Percentiles rank a stretch among this genome's conserved stretches.
Conservation (phyloP, 148 eudicot species). For the Tetragonia tetragonoides region DNA sequence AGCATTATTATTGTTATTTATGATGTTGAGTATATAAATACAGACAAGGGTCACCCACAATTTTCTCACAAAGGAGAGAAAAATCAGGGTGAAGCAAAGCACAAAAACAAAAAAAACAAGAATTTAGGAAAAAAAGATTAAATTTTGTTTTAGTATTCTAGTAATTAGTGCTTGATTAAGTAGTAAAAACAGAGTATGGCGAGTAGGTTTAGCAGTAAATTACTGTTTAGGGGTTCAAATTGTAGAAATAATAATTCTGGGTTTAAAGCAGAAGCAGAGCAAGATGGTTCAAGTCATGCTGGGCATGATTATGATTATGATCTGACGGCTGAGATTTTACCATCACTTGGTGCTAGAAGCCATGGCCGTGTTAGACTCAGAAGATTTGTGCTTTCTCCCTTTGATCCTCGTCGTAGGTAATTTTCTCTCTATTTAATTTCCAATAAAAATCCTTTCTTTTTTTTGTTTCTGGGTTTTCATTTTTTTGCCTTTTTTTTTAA, state of each 20-base stretch:
- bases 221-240: neutral
- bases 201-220: slow-evolving; percentile 10
- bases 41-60: neutral
- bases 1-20: too few relatives aligned
- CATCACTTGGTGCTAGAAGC: slow-evolving; percentile 74
- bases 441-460: neutral
- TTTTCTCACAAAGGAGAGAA: neutral
- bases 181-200: neutral
- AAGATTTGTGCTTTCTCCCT: neutral
- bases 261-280: slow-evolving; percentile 1
- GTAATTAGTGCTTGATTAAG: neutral
- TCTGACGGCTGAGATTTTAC: slow-evolving; percentile 50
- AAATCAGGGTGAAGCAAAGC: too few relatives aligned
- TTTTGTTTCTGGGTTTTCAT: too few relatives aligned
- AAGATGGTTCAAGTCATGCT: slow-evolving; percentile 19
- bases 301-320: slow-evolving; percentile 30
- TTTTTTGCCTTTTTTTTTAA: too few relatives aligned
- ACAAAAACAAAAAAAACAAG: too few relatives aligned
- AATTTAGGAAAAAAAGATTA: neutral
- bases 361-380: slow-evolving; percentile 1
- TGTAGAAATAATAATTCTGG: neutral
- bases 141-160: neutral
- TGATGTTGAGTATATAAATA: too few relatives aligned
- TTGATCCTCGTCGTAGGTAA: slow-evolving; percentile 3
- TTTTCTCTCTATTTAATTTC: neutral